A percentile compares a stretch with the other conserved stretches of the same genome.
These are phyloP conservation scores for Melanopsichium pennsylvanicum DNA, from an alignment of 1,284 basidiomycete genomes.

Conservation along the genomic window DNA sequence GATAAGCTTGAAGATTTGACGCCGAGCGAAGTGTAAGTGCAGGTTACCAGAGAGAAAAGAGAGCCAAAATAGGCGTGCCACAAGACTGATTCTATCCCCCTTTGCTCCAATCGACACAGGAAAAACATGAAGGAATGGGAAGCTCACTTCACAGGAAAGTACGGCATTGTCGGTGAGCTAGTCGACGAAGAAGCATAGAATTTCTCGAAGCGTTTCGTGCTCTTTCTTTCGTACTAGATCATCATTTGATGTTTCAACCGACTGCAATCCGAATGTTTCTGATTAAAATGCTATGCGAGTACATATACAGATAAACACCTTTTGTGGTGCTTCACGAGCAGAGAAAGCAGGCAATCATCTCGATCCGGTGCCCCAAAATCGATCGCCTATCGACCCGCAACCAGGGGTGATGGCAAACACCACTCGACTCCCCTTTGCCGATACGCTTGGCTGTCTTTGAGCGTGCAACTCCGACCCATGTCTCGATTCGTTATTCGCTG, in stretches of 20 bases:
- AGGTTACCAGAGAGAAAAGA: no score
- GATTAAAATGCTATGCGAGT: no score
- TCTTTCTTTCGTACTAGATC: neutral
- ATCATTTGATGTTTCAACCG: no score
- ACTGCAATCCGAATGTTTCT: no score
- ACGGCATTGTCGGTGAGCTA: slow-evolving; percentile 60
- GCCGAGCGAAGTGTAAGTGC: slow-evolving; percentile 79
- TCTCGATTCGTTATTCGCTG: neutral
- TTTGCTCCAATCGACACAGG: slow-evolving; percentile 2
- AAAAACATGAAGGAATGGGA: slow-evolving; percentile 61
- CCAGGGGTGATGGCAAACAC: slow-evolving; percentile 63
- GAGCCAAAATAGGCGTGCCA: no score
- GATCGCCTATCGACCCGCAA: slow-evolving; percentile 61
- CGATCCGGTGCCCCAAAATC: slow-evolving; percentile 58
- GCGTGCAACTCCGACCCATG: neutral
- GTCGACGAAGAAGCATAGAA: no score
- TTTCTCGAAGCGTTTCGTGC: no score
- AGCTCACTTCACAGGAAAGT: slow-evolving; percentile 60
- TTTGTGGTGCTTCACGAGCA: no score
- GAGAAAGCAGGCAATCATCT: slow-evolving; percentile 2
- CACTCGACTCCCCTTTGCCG: slow-evolving; percentile 36
- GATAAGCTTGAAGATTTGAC: slow-evolving; percentile 82
- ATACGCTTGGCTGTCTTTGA: slow-evolving; percentile 10
- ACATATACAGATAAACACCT: neutral
- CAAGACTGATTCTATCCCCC: neutral